A percentile compares a stretch with the other conserved stretches of the same genome.
Conservation (phyloP, 352 stramenopile species). For the Phytopythium cucurbitacearum region DNA sequence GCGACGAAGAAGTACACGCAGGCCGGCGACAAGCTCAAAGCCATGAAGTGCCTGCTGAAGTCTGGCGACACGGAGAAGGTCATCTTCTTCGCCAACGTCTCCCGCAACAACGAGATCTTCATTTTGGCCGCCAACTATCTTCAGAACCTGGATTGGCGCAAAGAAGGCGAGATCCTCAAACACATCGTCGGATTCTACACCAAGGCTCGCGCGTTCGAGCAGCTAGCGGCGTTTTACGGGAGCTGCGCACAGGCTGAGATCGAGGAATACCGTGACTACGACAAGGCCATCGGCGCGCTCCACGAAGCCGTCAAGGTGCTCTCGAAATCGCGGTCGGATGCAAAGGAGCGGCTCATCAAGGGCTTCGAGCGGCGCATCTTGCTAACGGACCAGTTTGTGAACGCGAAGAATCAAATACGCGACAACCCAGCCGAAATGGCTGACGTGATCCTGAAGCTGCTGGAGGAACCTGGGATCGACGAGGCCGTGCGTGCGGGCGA, state of each 20-base stretch:
- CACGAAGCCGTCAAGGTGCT: slow-evolving; percentile 89
- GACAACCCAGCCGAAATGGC: slow-evolving; percentile 70
- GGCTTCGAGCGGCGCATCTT: slow-evolving; percentile 55
- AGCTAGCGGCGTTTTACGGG: slow-evolving; percentile 91
- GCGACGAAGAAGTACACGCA: slow-evolving; percentile 96
- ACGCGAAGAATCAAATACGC: slow-evolving; percentile 52
- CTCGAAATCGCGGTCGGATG: slow-evolving; percentile 60
- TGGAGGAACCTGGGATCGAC: slow-evolving; percentile 83
- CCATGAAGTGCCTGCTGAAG: slow-evolving; percentile 95
- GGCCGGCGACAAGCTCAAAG: slow-evolving; percentile 88
- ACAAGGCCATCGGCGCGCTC: slow-evolving; percentile 88
- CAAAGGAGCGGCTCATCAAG: slow-evolving; percentile 66
- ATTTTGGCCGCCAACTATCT: slow-evolving; percentile 94
- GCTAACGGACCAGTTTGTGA: slow-evolving; percentile 86
- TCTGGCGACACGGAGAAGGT: slow-evolving; percentile 93
- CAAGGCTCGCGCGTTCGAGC: slow-evolving; percentile 90
- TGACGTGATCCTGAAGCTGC: slow-evolving; percentile 69
- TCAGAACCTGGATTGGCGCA: slow-evolving; percentile 93
- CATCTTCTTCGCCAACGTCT: slow-evolving; percentile 94
- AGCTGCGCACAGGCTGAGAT: slow-evolving; percentile 91
- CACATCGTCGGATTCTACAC: slow-evolving; percentile 94
- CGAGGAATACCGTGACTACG: slow-evolving; percentile 93
- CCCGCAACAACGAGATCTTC: slow-evolving; percentile 92
- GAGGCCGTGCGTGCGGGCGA: slow-evolving; percentile 88
- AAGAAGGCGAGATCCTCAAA: slow-evolving; percentile 89